Evolutionary conservation across 345 rosid genomes (phyloP), one percentile per base, ranked within the genome.

Genomic region (Rhodomyrtus tomentosa): DNA sequence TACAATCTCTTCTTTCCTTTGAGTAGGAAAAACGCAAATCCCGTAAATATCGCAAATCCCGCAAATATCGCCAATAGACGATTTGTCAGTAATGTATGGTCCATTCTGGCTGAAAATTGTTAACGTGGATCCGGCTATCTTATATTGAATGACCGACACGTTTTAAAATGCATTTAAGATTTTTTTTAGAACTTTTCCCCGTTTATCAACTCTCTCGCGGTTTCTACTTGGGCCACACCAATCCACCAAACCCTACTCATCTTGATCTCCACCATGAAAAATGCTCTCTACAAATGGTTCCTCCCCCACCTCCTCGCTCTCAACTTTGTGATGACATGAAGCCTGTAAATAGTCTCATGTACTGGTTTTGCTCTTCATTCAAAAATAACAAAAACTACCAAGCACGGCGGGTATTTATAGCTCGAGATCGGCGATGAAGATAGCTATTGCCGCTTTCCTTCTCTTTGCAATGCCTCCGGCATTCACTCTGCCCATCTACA

Each of bases 341-440:
- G 1, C 59, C 27, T 25, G 25, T 4, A 55, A 55, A 24, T 24
- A 55, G 13, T 12, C 29, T 55, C 59, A 10, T 14, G 7, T 14
- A 56, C 62, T 25, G 62, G 32, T 56, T 56, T n/a, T 11, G 62
- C 32, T 25, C 14, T 50, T 25, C 62, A 56, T 56, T 32, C 38
- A 56, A 56, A 27, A 56, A 11, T 12, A 11, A 16, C 32, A 24
- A 10, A 10, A 56, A 50, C 29, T 4, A 5, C 45, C 7, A 48
- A 80, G 25, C 4, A 80, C 25, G 82, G 1, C 54, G 50, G 50
- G 25, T 21, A 14, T 45, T 51, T 80, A 20, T 11, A 42, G 82
- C 52, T 10, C 9, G 7, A 25, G 32, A 2, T 80, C 52, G 6
- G 36, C 5, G 1, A 21, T 0, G 29, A 16, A 0, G 1, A 2